These are phyloP conservation scores for Euphorbia corollata DNA, from an alignment of 441 rosid species.

Conservation along the genomic window DNA sequence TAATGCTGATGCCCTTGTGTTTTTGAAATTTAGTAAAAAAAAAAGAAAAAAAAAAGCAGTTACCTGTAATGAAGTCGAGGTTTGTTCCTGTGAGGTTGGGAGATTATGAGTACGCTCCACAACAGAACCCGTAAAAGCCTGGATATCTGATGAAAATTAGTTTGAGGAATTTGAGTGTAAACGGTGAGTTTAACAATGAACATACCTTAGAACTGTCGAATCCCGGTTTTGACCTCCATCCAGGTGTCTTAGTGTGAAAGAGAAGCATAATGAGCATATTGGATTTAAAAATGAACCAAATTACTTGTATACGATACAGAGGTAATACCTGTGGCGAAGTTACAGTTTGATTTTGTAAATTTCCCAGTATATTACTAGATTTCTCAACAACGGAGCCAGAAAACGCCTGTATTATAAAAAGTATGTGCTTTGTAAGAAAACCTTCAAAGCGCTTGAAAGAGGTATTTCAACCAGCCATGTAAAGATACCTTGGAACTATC, in stretches of 20 bases:
- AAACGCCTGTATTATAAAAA: neutral
- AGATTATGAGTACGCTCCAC: slow-evolving; percentile 44
- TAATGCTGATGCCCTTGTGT: too few species aligned
- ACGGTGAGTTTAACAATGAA: neutral
- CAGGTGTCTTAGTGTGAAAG: slow-evolving; percentile 10
- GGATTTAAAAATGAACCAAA: neutral
- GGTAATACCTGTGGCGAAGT: slow-evolving; percentile 17
- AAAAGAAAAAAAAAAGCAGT: too few species aligned
- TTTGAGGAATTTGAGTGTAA: neutral
- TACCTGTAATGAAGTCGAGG: slow-evolving; percentile 44
- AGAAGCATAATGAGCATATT: neutral
- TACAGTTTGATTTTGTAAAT: neutral
- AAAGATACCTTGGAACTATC: slow-evolving; percentile 32
- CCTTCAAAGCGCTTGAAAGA: neutral
- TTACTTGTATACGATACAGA: neutral
- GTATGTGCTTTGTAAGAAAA: neutral
- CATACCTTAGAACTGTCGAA: slow-evolving; percentile 32
- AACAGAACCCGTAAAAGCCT: slow-evolving; percentile 70
- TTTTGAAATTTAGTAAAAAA: too few species aligned
- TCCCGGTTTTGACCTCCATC: slow-evolving; percentile 18
- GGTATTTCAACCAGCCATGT: neutral
- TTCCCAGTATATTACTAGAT: neutral
- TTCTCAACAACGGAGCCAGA: slow-evolving; percentile 11
- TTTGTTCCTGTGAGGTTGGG: slow-evolving; percentile 24
- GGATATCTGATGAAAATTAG: slow-evolving; percentile 14